Evolutionary conservation across 345 rosid genomes (phyloP).

Genomic region (Populus nigra): DNA sequence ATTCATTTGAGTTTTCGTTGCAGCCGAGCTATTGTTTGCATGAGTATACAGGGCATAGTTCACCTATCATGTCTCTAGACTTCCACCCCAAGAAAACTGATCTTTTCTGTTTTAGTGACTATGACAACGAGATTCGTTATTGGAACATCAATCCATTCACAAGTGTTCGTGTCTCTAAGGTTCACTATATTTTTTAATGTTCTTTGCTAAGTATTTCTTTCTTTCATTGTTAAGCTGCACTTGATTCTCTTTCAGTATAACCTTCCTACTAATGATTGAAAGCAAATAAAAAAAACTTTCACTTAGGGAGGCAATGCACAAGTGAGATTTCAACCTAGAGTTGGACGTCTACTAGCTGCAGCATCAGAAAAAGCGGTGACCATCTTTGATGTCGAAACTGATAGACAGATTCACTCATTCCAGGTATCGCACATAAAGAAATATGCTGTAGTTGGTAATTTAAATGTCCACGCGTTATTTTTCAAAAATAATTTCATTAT

Average conservation of each 20-base stretch:
- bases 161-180: conserved; percentile 50
- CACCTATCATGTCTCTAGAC: conserved; percentile 63
- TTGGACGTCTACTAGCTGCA: conserved; percentile 60
- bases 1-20: conserved; percentile 15
- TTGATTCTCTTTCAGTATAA: background rate
- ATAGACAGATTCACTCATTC: conserved; percentile 38
- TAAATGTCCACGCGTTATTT: background rate
- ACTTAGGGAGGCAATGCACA: conserved; percentile 52
- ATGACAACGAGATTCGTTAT: conserved; percentile 51
- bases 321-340: conserved; percentile 67
- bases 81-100: conserved; percentile 68
- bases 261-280: no score
- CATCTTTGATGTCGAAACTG: conserved; percentile 58
- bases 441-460: background rate
- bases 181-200: conserved; percentile 1
- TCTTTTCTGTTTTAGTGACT: conserved; percentile 59
- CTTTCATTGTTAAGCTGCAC: background rate
- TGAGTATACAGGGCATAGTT: conserved; percentile 46
- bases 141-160: conserved; percentile 51
- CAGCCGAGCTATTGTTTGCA: conserved; percentile 55
- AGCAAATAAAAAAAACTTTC: no score
- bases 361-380: conserved; percentile 60
- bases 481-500: background rate
- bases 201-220: background rate
- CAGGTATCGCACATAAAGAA: conserved; percentile 34